phyloP scores from a whole-genome alignment of 805 yeast genomes.

The Debaryomyces tyrocola region DNA sequence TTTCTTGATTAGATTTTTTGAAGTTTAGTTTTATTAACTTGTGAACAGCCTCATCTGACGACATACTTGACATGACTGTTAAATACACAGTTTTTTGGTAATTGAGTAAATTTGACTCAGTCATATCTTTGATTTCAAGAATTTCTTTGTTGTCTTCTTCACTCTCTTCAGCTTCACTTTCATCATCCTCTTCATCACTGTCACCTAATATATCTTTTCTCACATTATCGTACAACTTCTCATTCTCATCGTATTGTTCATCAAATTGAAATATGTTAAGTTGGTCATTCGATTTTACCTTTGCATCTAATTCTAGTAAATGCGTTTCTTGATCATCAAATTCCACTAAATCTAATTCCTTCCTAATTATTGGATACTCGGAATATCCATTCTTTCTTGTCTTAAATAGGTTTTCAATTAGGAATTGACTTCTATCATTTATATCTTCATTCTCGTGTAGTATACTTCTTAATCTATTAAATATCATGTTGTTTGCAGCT shows the following conservation, averaged over 20 bases:
- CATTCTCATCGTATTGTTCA: constrained; percentile 48
- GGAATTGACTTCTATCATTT: constrained; percentile 40
- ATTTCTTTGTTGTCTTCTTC: constrained; percentile 9
- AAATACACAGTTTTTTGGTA: constrained; percentile 78
- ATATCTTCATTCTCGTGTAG: constrained; percentile 51
- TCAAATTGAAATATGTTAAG: constrained; percentile 56
- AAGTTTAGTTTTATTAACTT: constrained; percentile 58
- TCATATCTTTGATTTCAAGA: constrained; percentile 57
- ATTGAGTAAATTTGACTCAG: constrained; percentile 61
- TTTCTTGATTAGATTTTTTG: constrained; percentile 7
- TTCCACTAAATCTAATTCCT: constrained; percentile 59
- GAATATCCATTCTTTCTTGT: constrained; percentile 45
- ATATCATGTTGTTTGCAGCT: constrained; percentile 49
- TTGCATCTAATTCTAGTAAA: constrained; percentile 53
- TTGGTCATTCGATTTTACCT: constrained; percentile 43
- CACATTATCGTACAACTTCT: constrained; percentile 46
- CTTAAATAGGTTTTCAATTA: constrained; percentile 53
- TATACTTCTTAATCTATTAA: constrained; percentile 60
- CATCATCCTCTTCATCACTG: constrained; percentile 15
- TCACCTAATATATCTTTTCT: constrained; percentile 48
- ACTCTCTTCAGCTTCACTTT: constrained; percentile 16
- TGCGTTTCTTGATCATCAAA: constrained; percentile 63
- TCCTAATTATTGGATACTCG: constrained; percentile 38
- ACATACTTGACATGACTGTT: constrained; percentile 84
- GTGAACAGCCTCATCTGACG: constrained; percentile 91